Evolutionary conservation across 495 filamentous ascomycete genomes (phyloP).

Genomic region (Letharia lupina): DNA sequence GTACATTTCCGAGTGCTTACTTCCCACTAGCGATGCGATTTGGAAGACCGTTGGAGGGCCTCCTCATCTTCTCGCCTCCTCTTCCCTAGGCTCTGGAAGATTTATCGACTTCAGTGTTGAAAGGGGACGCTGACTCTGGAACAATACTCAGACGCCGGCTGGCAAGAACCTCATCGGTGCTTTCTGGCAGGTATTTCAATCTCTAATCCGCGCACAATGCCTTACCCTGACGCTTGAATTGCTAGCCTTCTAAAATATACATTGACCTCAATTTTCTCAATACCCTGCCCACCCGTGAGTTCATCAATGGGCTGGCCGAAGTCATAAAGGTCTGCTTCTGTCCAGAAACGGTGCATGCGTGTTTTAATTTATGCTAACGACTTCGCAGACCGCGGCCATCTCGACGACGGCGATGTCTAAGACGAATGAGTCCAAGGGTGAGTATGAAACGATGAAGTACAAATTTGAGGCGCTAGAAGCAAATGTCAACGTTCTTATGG

Average conservation of each 20-base stretch:
- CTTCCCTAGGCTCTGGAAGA: not conserved
- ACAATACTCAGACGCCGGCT: constrained; percentile 42
- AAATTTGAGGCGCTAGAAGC: constrained; percentile 54
- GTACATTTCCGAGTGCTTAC: not conserved
- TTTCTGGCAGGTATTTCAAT: constrained; percentile 63
- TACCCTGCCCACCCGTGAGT: constrained; percentile 82
- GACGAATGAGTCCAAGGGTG: constrained; percentile 65
- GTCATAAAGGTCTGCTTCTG: constrained; percentile 61
- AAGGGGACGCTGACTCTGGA: not conserved
- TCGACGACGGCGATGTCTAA: constrained; percentile 97
- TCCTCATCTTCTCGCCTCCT: not conserved
- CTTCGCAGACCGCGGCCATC: constrained; percentile 72
- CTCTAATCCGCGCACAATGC: not conserved
- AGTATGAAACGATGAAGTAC: constrained; percentile 2
- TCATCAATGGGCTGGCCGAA: constrained; percentile 98
- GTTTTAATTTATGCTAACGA: constrained; percentile 10
- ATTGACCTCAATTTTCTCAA: constrained; percentile 91
- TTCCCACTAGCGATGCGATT: not conserved
- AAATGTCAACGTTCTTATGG: constrained; percentile 66
- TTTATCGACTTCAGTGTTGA: not conserved
- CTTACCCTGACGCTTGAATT: not conserved
- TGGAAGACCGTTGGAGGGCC: not conserved
- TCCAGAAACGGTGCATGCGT: not conserved
- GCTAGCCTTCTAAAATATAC: constrained; percentile 68
- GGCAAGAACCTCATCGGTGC: constrained; percentile 95